Conservation (phyloP, 2,329 filamentous ascomycete genomes). For the Trichoderma sp. region DNA sequence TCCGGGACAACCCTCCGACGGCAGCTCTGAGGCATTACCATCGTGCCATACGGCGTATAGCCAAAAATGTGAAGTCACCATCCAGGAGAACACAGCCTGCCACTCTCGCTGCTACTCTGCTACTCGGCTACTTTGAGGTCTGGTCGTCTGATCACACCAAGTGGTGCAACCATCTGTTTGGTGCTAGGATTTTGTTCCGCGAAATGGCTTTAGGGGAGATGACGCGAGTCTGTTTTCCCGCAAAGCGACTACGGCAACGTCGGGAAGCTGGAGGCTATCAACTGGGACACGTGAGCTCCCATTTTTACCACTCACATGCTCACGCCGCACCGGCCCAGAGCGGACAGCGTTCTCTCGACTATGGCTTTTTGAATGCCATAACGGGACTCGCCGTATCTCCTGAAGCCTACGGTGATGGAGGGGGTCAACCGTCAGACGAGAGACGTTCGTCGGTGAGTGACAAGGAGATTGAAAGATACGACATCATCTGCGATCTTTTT, state of each 20-base stretch:
- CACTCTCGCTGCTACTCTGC: conserved; percentile 82
- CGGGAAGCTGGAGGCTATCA: conserved; percentile 7
- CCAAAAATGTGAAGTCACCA: conserved; percentile 71
- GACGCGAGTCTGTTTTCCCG: conserved; percentile 68
- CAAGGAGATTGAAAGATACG: conserved; percentile 75
- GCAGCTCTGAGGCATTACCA: conserved; percentile 92
- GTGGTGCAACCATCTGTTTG: conserved; percentile 91
- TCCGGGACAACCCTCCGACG: conserved; percentile 72
- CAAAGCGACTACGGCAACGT: conserved; percentile 51
- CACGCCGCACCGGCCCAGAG: conserved; percentile 31
- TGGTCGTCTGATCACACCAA: conserved; percentile 93
- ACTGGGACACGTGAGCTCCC: conserved; percentile 8
- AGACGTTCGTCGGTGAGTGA: conserved; percentile 43
- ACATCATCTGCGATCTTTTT: conserved; percentile 80
- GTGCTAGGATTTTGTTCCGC: conserved; percentile 76
- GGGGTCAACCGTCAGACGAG: conserved; percentile 37
- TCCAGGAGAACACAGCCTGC: conserved; percentile 71
- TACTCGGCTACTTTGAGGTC: conserved; percentile 91
- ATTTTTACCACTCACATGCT: conserved; percentile 32
- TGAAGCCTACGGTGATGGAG: conserved; percentile 44
- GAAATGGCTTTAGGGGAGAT: conserved; percentile 79
- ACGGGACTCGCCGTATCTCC: conserved; percentile 45
- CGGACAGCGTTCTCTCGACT: conserved; percentile 43
- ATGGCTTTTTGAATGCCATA: conserved; percentile 46
- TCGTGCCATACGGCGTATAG: conserved; percentile 76